Base-by-base conservation (phyloP, 768 basidiomycete species). In the Psilocybe sp. region DNA sequence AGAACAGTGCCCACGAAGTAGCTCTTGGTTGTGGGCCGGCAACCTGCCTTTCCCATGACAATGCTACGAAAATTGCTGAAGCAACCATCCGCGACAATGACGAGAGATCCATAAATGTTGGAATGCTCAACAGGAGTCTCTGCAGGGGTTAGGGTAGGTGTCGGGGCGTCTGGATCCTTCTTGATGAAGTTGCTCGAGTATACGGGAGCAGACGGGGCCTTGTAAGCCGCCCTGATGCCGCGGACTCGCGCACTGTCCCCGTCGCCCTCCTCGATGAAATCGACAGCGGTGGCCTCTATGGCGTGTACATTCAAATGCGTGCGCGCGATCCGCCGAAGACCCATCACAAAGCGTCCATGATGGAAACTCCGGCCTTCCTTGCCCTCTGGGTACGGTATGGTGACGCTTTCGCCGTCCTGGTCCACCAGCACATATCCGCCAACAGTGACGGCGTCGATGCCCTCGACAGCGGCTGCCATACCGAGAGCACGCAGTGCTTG, bases 41-140 rank as follows among this genome's bases (percentile, higher is more conserved):
- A 62, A 13, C 70, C 69, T 14, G 74, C 64, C 37, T 64, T 58
- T 46, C 80, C 80, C 76, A 86, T 77, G 15, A 92, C 82, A 2
- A 72, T 52, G 11, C 68, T 74, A 42, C 96, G 78, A 75, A 99
- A 95, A 61, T 95, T 97, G 3, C 91, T 94, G 69, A 91, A 91
- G 66, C 92, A 97, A 0, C 96, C 96, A 63, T 99, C 96, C 3
- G 95, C 93, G 51, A 98, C 71, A 63, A 98, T 71, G 40, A 92
- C 89, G 44, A 99, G 66, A 55, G 87, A 83, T 0, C 89, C 93
- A 50, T 73, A 84, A 0, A 76, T 28, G 23, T 28, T 28, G 23
- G 7, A 28, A 7, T 3, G 23, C 23, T 28, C 7, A 3, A 28
- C 23, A 7, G 23, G 23, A 28, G 23, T 28, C 23, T 28, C 23